Evolutionary conservation across 106 monocot genomes (phyloP), one percentile per base, ranked within the genome.

Genomic region (Iris macrosiphon): DNA sequence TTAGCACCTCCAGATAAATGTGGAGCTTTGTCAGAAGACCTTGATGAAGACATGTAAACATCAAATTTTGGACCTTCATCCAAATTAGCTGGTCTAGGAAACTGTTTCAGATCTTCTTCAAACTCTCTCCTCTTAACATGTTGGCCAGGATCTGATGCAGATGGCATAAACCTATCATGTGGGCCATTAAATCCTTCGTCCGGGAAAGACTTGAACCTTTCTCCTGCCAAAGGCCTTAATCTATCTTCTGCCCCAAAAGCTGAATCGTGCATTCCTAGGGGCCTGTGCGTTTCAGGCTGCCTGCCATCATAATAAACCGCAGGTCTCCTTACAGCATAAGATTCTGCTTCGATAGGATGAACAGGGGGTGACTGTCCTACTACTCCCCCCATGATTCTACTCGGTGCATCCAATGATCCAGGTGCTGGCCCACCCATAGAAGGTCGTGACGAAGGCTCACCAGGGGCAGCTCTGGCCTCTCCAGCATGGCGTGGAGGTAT

Each of bases 71-170:
- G 19, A 13, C 76, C 64, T 66, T 75, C 80, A 49, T 84, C 77
- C 43, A 78, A 66, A 67, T 71, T 66, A 32, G 67, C 41, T 40
- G 80, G 64, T 57, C 82, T 40, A 11, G 85, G 79, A 46, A 92
- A 82, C 48, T 73, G 78, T 43, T 92, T 92, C 16, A 79, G 19
- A 70, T 82, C 91, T 55, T 91, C 90, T 37, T 84, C 74, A 65
- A 86, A 74, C 3, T 79, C 68, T 45, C 72, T 74, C 24, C 43
- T 71, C 43, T 47, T 67, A 24, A 57, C 33, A 15, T 60, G 57
- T 15, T 72, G 65, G 14, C 55, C 62, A 42, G 65, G 63, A 43
- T 78, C 64, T 22, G 59, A 11, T 22, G 42, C 11, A 61, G 48
- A 75, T 14, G 77, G 62, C 37, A 59, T 62, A 47, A 69, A 55